Evolutionary conservation across 306 rosid species (phyloP).

Genomic region (Mucuna pruriens): DNA sequence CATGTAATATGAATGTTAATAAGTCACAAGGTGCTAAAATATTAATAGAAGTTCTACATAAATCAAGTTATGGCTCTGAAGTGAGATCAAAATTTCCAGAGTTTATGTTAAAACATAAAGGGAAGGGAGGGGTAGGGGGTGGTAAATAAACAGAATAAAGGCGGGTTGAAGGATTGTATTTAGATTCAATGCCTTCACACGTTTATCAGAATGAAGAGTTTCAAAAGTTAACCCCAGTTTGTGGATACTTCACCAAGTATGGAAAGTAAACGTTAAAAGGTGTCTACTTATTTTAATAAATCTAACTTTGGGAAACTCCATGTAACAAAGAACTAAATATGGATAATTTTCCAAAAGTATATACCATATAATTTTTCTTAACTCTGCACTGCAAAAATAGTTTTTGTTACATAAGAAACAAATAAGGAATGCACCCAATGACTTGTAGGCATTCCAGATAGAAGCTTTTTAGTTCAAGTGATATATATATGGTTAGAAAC

Average conservation of each 20-base stretch:
- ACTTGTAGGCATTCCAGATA: background rate
- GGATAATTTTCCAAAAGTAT: background rate
- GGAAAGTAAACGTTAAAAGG: background rate
- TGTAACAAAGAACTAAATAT: background rate
- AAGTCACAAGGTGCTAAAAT: conserved; percentile 14
- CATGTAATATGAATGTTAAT: conserved; percentile 34
- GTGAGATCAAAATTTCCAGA: background rate
- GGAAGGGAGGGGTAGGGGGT: background rate
- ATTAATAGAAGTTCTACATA: background rate
- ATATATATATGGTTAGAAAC: background rate
- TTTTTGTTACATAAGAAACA: background rate
- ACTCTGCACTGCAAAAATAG: background rate
- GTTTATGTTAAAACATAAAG: background rate
- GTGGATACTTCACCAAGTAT: background rate
- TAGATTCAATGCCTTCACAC: background rate
- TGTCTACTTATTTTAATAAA: background rate
- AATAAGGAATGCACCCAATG: background rate
- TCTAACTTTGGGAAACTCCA: background rate
- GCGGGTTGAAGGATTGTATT: conserved; percentile 15
- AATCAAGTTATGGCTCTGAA: background rate
- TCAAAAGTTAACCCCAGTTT: background rate
- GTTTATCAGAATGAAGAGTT: background rate
- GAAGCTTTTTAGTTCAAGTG: background rate
- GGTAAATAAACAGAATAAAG: background rate
- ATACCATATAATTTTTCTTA: background rate